Evolutionary conservation across 163 green algal genomes (phyloP), one percentile per base, ranked within the genome.

Genomic region (Prototheca cutis): DNA sequence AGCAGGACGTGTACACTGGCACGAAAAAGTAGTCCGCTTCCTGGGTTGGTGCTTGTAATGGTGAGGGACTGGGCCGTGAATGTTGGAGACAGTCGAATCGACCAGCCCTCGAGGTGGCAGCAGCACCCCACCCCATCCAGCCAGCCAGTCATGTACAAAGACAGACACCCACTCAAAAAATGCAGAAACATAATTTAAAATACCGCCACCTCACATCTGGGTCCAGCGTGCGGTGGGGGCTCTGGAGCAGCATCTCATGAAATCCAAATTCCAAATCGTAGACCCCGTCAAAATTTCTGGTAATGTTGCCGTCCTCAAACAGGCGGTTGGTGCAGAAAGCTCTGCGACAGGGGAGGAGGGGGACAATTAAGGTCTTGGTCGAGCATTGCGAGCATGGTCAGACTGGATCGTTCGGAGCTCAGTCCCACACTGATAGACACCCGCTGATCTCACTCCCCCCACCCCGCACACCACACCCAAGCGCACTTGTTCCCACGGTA

Each of bases 11-110:
- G 42, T 81, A 85, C 19, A 80, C 63, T 0, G 84, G 84, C 24
- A 88, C 62, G 58, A 83, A 91, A 55, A 89, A 91, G 36, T 79
- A 88, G 70, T 91, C 84, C 2, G 84, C 80, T 55, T 75, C 61
- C 19, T 75, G 57, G 17, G 47, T n/a, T 56, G 30, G 65, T 4
- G 15, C 4, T 27, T 48, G 34, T 5, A 53, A 27, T 28, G 13
- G 36, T 10, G 36, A 15, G 13, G 13, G 1, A 10, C 17, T 10
- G 0, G 36, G 13, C 17, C 13, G 36, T 15, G 13, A 10, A 21
- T 45, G 36, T 10, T 15, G 17, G 13, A 21, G 13, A 10, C 36
- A 2, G 36, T 10, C 17, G 13, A 45, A 45, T 21, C 13, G 13
- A 45, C 36, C 17, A 21, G 10, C 42, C 10, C 18, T 17, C 18